These are phyloP conservation scores for Agrocybe praecox DNA, from an alignment of 768 basidiomycete species.

Conservation along the genomic window DNA sequence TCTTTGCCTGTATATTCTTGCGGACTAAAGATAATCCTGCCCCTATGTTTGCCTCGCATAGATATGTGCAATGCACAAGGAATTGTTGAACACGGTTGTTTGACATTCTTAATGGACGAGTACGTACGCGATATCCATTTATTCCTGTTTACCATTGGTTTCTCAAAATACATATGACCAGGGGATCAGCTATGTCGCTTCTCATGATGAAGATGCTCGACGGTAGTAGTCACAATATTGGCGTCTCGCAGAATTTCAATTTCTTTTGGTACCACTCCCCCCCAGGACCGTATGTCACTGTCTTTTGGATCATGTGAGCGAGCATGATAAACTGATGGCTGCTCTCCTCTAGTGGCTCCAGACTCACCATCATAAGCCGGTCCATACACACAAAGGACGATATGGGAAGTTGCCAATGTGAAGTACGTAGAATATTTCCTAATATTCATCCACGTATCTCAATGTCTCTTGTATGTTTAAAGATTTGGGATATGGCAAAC, in stretches of 20 bases:
- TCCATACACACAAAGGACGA: conserved; percentile 19
- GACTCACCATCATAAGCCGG: conserved; percentile 22
- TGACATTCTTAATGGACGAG: conserved; percentile 22
- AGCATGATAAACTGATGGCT: background rate
- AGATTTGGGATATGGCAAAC: conserved; percentile 26
- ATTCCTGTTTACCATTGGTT: background rate
- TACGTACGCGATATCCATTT: conserved; percentile 1
- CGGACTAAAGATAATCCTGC: background rate
- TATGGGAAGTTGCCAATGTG: conserved; percentile 22
- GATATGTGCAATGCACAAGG: conserved; percentile 23
- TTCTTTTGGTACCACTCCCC: conserved; percentile 17
- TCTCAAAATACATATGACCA: background rate
- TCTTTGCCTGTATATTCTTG: background rate
- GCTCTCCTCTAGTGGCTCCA: conserved; percentile 6
- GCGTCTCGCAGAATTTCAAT: conserved; percentile 22
- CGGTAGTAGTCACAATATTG: conserved; percentile 12
- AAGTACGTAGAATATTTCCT: conserved; percentile 15
- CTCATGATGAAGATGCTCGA: conserved; percentile 14
- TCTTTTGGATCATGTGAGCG: background rate
- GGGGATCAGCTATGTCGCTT: conserved; percentile 23
- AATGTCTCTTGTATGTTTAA: background rate
- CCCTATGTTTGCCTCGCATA: conserved; percentile 4
- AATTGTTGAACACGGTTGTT: conserved; percentile 13
- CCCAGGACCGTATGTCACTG: conserved; percentile 11
- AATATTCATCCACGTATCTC: too few species aligned